These are phyloP conservation scores for Thalassiosira ordinaria DNA, from an alignment of 352 stramenopile genomes.

Conservation along the genomic window DNA sequence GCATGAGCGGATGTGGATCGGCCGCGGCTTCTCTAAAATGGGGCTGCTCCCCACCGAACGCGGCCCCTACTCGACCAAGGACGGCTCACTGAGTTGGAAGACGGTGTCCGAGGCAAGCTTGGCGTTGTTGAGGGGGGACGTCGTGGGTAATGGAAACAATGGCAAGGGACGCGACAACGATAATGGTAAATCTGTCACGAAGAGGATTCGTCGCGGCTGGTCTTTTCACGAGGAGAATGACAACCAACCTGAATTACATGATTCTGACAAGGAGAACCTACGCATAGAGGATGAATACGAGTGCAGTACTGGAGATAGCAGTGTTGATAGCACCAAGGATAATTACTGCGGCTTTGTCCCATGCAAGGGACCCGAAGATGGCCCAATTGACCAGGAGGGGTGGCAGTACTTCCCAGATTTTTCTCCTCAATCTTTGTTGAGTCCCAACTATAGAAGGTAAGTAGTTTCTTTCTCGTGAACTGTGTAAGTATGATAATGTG, in stretches of 20 bases:
- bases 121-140: constrained; percentile 45
- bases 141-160: constrained; percentile 16
- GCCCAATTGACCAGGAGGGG: constrained; percentile 39
- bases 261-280: neutral
- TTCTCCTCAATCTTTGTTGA: constrained; percentile 33
- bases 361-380: constrained; percentile 19
- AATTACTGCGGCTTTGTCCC: constrained; percentile 37
- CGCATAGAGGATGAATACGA: constrained; percentile 35
- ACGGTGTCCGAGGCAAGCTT: constrained; percentile 45
- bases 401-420: constrained; percentile 73
- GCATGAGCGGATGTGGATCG: constrained; percentile 71
- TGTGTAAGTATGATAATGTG: too few species aligned
- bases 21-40: constrained; percentile 60
- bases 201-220: constrained; percentile 17
- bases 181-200: constrained; percentile 3
- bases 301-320: constrained; percentile 10
- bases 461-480: too few species aligned
- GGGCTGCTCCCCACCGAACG: constrained; percentile 67
- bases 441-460: constrained; percentile 51
- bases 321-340: neutral
- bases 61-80: constrained; percentile 57
- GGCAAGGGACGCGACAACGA: neutral
- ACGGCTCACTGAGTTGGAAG: constrained; percentile 68
- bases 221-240: constrained; percentile 39
- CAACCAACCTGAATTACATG: neutral